A percentile compares a stretch with the other conserved stretches of the same genome.
phyloP scores from a whole-genome alignment of 169 alveolate genomes.

The Eimeria maxima region DNA sequence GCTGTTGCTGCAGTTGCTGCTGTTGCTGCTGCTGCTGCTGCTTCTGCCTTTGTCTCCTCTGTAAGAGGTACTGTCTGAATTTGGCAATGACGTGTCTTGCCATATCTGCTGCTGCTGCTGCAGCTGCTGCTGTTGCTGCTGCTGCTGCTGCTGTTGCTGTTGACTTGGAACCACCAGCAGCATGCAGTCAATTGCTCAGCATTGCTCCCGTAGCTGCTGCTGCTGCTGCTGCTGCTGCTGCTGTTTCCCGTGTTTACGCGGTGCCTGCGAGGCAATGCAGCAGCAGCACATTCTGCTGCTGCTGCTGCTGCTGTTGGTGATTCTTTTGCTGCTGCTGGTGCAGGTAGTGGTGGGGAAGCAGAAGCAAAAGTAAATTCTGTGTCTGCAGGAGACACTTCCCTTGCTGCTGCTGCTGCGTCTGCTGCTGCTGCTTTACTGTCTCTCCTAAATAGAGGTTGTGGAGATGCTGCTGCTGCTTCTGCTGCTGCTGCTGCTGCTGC shows the following conservation, averaged over 20 bases:
- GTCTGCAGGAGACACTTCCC: slow-evolving; percentile 19
- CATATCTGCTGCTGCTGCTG: slow-evolving; percentile 5
- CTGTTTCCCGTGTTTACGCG: neutral
- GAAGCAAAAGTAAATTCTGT: slow-evolving; percentile 30
- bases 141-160: too few species aligned
- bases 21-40: neutral
- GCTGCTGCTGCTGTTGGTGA: slow-evolving; percentile 45
- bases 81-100: slow-evolving; percentile 4
- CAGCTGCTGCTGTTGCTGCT: slow-evolving; percentile 32
- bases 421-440: too few species aligned
- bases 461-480: neutral
- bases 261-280: too few species aligned
- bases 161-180: slow-evolving; percentile 44
- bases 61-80: neutral
- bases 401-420: too few species aligned
- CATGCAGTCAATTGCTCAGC: neutral
- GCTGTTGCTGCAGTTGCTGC: slow-evolving; percentile 1
- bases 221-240: slow-evolving; percentile 5
- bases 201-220: neutral
- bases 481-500: slow-evolving; percentile 4
- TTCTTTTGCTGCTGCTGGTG: slow-evolving; percentile 42
- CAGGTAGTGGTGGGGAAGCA: slow-evolving; percentile 16
- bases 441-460: too few species aligned
- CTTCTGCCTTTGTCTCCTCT: too few species aligned
- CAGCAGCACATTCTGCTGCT: neutral